A percentile compares a stretch with the other conserved stretches of the same genome.
phyloP scores from a whole-genome alignment of 352 stramenopile genomes.

The Thalassiosira livingstoniorum region DNA sequence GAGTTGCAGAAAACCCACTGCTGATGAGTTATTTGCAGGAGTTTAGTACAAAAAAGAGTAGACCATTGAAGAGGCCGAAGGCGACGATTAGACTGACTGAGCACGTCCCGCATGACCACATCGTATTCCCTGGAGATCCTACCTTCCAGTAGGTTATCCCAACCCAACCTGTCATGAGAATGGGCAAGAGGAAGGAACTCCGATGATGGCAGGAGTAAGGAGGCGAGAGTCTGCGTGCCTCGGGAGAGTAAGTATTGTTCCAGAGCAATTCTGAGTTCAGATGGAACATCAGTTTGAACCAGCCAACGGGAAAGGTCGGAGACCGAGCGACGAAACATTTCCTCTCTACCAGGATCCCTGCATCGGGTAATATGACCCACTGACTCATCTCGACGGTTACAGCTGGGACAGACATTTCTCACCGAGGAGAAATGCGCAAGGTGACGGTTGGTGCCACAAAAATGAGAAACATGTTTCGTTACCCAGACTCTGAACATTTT shows the following conservation, averaged over 20 bases:
- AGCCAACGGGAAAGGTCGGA: background rate
- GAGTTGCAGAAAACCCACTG: slow-evolving; percentile 7
- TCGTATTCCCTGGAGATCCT: background rate
- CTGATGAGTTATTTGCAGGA: slow-evolving; percentile 11
- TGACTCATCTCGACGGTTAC: background rate
- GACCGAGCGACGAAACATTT: background rate
- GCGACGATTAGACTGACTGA: background rate
- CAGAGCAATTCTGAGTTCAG: background rate
- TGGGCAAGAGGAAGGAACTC: background rate
- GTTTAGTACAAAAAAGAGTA: background rate
- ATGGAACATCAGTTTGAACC: background rate
- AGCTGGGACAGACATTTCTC: slow-evolving; percentile 3
- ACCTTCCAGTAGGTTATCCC: slow-evolving; percentile 8
- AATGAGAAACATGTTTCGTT: slow-evolving; percentile 14
- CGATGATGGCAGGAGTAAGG: background rate
- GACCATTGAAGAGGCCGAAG: background rate
- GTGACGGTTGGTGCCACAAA: background rate
- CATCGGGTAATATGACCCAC: slow-evolving; percentile 7
- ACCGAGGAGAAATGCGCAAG: background rate
- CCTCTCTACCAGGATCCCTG: background rate
- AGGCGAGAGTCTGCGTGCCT: background rate
- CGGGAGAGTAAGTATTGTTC: background rate
- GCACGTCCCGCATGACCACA: background rate
- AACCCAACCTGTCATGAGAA: background rate
- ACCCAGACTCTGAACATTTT: slow-evolving; percentile 4